Percentiles rank a stretch among this genome's conserved stretches.
phyloP scores from a whole-genome alignment of 108 stramenopile species.

The Aurantiochytrium sp. region DNA sequence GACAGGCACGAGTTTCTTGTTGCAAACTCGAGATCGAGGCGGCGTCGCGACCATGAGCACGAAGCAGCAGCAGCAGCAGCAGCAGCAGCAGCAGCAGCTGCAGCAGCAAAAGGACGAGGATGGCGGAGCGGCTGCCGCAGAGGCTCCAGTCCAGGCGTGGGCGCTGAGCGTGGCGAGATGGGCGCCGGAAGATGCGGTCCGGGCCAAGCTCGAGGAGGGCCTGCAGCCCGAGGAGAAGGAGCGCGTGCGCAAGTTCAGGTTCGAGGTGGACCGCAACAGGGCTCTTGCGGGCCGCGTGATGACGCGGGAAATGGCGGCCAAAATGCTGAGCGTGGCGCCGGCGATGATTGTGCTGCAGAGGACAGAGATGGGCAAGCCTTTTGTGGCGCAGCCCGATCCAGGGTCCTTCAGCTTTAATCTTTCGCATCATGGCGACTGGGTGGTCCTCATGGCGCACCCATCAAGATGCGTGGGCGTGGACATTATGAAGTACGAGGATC shows the following conservation, averaged over 20 bases:
- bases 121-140: neutral
- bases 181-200: neutral
- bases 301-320: neutral
- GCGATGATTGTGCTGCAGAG: neutral
- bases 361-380: neutral
- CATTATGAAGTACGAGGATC: neutral
- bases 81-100: too few relatives aligned
- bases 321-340: neutral
- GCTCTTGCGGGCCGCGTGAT: neutral
- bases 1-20: too few relatives aligned
- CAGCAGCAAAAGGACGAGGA: neutral
- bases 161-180: neutral
- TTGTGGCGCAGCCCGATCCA: neutral
- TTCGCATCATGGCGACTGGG: neutral
- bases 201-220: neutral
- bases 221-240: neutral
- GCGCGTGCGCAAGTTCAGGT: neutral
- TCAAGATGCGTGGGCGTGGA: neutral
- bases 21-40: too few relatives aligned
- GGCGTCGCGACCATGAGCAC: too few relatives aligned
- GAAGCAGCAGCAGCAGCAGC: too few relatives aligned
- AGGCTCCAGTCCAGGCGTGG: neutral
- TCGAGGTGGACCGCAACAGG: neutral
- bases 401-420: neutral
- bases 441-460: neutral